Base-by-base conservation (phyloP, 805 yeast genomes). In the Saturnispora galanensis region DNA sequence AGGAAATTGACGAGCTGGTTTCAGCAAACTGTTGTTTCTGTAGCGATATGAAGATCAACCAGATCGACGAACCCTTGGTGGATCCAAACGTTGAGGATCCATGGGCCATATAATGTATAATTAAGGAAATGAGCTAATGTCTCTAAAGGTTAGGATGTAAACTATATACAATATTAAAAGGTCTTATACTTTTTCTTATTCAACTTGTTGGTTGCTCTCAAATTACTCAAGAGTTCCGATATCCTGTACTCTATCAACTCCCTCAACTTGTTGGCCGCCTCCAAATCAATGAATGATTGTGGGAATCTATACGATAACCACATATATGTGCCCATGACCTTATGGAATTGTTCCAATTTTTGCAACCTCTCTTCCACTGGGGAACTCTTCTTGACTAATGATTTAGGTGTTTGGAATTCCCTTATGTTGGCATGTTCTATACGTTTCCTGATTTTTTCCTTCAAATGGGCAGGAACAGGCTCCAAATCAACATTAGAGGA, bases 221-320 rank as follows among this genome's bases (percentile, higher is more conserved):
- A 45, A 35, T 53, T 60, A 16, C 54, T 54, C 48, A 77, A 60
- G 59, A 74, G 75, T 50, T 72, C 73, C 47, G 69, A 67, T 36
- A 81, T 78, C 42, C 76, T 63, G 48, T 67, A 69, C 56, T 89
- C 96, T 42, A 87, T 77, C 48, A 84, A 63, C 28, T 74, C 66
- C 57, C 84, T 84, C 53, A 86, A 61, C 45, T 83, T 84, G 18
- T 62, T 59, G 0, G 95, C 95, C 39, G 86, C 74, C 47, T 80
- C 84, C 12, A 77, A 68, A 59, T 87, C 96, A 13, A 83, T 74
- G 53, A 88, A 85, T 41, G 77, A 71, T 29, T 81, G 77, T 1
- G 97, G 95, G 68, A 82, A 90, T 55, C 97, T 68, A 59, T 85
- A 89, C 44, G 84, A 73, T 49, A 90, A 68, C 98, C 98, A 90